phyloP scores from a whole-genome alignment of 176 grass and related monocot species.

The Microstegium vimineum region DNA sequence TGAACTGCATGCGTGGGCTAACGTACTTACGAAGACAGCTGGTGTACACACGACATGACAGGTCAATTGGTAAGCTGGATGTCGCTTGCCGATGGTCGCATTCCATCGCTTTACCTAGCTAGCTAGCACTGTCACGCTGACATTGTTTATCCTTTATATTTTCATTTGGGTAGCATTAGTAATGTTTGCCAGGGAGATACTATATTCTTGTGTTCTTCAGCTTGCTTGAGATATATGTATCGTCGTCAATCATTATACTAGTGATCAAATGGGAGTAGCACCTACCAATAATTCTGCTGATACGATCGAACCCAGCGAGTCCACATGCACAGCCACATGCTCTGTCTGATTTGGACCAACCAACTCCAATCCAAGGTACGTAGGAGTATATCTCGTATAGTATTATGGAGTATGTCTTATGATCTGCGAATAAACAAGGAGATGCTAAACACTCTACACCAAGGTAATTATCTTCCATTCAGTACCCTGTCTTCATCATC shows the following conservation, averaged over 20 bases:
- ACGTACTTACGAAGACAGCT: not conserved
- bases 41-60: not conserved
- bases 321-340: constrained; percentile 24
- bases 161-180: not conserved
- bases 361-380: not conserved
- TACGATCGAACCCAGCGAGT: not conserved
- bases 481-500: too few relatives aligned
- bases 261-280: constrained; percentile 11
- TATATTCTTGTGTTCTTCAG: not conserved
- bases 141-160: not conserved
- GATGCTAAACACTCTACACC: too few relatives aligned
- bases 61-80: not conserved
- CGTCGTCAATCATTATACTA: not conserved
- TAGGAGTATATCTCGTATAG: not conserved
- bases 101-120: not conserved
- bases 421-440: too few relatives aligned
- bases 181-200: not conserved
- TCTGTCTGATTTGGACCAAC: constrained; percentile 19
- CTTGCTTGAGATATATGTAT: not conserved
- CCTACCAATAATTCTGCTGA: constrained; percentile 36
- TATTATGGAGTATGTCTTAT: not conserved
- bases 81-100: not conserved
- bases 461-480: too few relatives aligned
- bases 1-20: not conserved
- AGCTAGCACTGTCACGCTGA: not conserved